These are phyloP conservation scores for Botrytis paeoniae DNA, from an alignment of 2,329 filamentous ascomycete genomes.

Conservation along the genomic window DNA sequence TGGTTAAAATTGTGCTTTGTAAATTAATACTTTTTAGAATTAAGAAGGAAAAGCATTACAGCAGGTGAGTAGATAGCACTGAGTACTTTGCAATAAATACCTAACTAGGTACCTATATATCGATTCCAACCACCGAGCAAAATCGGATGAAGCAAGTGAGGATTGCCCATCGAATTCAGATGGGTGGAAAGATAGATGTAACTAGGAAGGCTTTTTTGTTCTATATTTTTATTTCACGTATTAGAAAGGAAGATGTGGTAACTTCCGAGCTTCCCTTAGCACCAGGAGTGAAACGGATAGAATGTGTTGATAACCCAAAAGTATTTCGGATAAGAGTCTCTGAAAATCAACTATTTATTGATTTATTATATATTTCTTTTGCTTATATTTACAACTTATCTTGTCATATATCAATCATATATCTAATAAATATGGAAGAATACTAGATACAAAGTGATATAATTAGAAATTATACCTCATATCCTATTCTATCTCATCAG, in stretches of 20 bases:
- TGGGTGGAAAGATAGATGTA: background rate
- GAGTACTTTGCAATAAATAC: background rate
- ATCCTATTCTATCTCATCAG: background rate
- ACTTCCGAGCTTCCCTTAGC: background rate
- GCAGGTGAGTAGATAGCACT: background rate
- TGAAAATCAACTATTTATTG: background rate
- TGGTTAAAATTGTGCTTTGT: background rate
- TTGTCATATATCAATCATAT: too few relatives aligned
- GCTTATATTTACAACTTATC: background rate
- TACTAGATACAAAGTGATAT: background rate
- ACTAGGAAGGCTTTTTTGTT: background rate
- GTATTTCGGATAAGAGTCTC: background rate
- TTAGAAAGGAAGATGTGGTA: background rate
- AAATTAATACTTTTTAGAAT: background rate
- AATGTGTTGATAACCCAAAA: background rate
- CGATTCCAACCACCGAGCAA: background rate
- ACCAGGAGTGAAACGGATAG: background rate
- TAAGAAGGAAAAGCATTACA: background rate
- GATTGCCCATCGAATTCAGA: background rate
- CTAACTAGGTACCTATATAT: background rate
- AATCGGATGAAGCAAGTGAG: background rate
- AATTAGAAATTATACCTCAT: background rate
- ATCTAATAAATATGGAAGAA: background rate
- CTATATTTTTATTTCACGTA: background rate
- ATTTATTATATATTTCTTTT: background rate